Base-by-base conservation (phyloP, 805 yeast species). In the Wickerhamomyces chaumierensis region DNA sequence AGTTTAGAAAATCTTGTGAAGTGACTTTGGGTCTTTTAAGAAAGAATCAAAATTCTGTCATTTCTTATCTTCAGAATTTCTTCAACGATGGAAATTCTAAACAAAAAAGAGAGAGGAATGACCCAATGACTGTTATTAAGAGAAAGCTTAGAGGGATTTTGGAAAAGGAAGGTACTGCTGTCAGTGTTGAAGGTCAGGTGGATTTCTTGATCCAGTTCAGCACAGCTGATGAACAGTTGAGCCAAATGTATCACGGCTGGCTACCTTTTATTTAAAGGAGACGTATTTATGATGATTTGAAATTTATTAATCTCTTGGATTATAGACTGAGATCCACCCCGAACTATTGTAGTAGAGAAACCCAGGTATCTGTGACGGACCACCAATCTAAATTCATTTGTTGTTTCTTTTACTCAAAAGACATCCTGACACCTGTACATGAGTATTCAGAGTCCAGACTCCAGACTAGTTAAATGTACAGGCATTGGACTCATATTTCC, bases 181-280 rank as follows among this genome's bases (percentile, higher is more conserved):
- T 92, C 63, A 85, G 94, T 60, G 83, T 88, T 3, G 79, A 81
- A 34, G 97, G 96, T 0, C 95, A 90, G 52, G 96, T 87, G 2
- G 96, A 92, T 51, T 77, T 82, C 21, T 68, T 92, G 43, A 82
- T 90, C 25, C 85, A 81, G 48, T 83, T 81, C 44, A 92, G 97
- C 0, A 71, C 83, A 0, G 76, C 85, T 2, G 64, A 64, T 5
- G 84, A 78, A 35, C 78, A 79, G 45, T 60, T 92, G 33, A 68
- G 84, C 23, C 81, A 71, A 47, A 90, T 92, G 98, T 92, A 85
- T 58, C 76, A 82, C 19, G 99, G 99, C 3, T 92, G 99, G 99
- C 65, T 76, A 60, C 73, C 92, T 8, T 78, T 79, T 57, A 25
- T 25, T 25, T 25, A 13, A 25, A n/a, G n/a, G n/a, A n/a, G n/a